A percentile compares a stretch with the other conserved stretches of the same genome.
Evolutionary conservation across 176 grass and related monocot species (phyloP).

Genomic region (Poa annua): DNA sequence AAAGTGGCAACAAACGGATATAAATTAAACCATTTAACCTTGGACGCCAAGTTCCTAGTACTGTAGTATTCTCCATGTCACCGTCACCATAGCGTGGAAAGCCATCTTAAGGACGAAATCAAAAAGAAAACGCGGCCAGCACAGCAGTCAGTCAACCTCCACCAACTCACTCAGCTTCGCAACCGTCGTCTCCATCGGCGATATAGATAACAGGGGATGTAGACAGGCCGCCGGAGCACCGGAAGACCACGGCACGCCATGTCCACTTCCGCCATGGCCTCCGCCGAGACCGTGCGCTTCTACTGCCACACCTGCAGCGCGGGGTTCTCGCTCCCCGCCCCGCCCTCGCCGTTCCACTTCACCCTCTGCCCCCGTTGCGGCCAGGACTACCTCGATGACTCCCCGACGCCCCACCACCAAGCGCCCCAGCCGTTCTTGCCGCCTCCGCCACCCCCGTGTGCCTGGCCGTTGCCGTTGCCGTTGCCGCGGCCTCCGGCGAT

Average conservation of each 20-base stretch:
- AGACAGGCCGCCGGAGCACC: neutral
- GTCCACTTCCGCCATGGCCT: neutral
- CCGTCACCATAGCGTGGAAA: neutral
- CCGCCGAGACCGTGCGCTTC: neutral
- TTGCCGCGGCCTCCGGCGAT: too few species aligned
- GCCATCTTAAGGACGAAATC: neutral
- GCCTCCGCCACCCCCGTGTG: too few species aligned
- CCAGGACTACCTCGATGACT: conserved; percentile 27
- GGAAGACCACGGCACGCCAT: neutral
- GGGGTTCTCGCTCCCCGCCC: neutral
- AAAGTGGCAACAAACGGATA: neutral
- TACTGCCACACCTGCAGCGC: neutral
- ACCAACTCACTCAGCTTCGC: too few species aligned
- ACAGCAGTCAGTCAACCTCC: too few species aligned
- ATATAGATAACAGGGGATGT: too few species aligned
- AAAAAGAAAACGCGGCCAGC: neutral
- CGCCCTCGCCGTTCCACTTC: conserved; percentile 19
- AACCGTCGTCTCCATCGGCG: neutral
- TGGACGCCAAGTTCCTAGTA: neutral
- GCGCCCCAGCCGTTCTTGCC: neutral
- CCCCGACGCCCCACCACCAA: neutral
- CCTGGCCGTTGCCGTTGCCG: too few species aligned
- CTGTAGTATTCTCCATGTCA: neutral
- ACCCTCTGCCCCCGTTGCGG: conserved; percentile 7
- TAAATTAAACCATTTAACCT: too few species aligned